phyloP scores from a whole-genome alignment of 139 green algal species.

The Ettlia oleoabundans region DNA sequence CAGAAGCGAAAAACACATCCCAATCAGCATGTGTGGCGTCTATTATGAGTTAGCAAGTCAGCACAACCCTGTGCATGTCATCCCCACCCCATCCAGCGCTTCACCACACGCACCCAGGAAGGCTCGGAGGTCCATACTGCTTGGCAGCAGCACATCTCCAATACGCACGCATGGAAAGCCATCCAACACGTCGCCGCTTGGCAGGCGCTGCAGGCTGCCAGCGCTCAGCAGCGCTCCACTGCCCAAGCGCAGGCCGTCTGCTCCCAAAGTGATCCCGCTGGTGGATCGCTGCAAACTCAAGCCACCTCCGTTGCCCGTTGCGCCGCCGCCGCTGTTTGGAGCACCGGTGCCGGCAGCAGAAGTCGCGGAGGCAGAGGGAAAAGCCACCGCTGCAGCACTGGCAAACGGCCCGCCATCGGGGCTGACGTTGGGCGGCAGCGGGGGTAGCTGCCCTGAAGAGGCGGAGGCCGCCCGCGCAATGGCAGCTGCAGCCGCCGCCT shows the following conservation, averaged over 20 bases:
- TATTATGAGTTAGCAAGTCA: too few species aligned
- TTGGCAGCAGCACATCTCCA: constrained; percentile 54
- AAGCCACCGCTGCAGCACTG: too few species aligned
- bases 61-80: too few species aligned
- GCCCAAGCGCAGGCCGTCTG: constrained; percentile 13
- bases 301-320: not conserved
- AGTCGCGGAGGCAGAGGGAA: not conserved
- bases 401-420: not conserved
- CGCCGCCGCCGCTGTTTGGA: not conserved
- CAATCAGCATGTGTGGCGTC: too few species aligned
- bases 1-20: not conserved
- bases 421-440: constrained; percentile 1
- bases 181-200: constrained; percentile 43
- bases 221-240: constrained; percentile 20
- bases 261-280: constrained; percentile 9
- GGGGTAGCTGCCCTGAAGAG: not conserved
- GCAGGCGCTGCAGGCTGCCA: constrained; percentile 16
- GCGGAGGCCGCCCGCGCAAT: not conserved
- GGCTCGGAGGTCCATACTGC: constrained; percentile 63
- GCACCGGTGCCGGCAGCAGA: not conserved
- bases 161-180: constrained; percentile 49
- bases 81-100: not conserved
- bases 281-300: not conserved
- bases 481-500: not conserved
- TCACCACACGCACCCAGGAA: constrained; percentile 32